Evolutionary conservation across 2,329 filamentous ascomycete genomes (phyloP), one percentile per base, ranked within the genome.

Genomic region (Zymoseptoria tritici): DNA sequence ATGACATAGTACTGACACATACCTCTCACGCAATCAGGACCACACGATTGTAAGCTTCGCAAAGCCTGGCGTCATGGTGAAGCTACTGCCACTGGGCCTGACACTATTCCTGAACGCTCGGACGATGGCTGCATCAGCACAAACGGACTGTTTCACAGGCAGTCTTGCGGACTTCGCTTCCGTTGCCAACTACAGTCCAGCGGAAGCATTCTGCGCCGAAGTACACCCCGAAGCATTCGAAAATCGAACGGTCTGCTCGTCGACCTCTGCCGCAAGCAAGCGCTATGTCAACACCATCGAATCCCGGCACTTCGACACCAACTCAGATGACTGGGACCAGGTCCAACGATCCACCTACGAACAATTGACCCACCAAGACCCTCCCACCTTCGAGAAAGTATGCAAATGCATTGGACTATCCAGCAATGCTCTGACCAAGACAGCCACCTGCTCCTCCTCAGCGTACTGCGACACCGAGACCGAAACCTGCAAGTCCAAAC

Each of bases 401-500:
- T 52, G 50, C 50, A 21, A 24, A 5, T 52, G 50, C 19, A 52
- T 52, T 4, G 36, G 36, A 7, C 4, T 1, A 6, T 21, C 4
- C 20, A 52, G 50, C 9, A 5, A 21, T 11, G 11, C 20, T 4
- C 20, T 59, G 42, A 61, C 51, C 31, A 50, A 59, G 49, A 55
- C 11, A 20, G 42, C 50, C 20, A 56, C 42, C 24, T 64, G 62
- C 50, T 16, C 46, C 20, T n/a, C 52, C 9, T 49, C 52, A 8
- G 42, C 58, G 26, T 49, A 42, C 55, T 62, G 61, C 57, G 54
- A 56, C 19, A 19, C 26, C 19, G 29, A 54, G 4, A 57, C 20
- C 36, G 51, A 52, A 13, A 31, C 22, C 54, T 61, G 59, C 51
- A 57, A 60, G 57, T 26, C 57, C 7, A 53, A 31, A 6, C 57